Evolutionary conservation across 106 monocot species (phyloP).

Genomic region (Acorus gramineus): DNA sequence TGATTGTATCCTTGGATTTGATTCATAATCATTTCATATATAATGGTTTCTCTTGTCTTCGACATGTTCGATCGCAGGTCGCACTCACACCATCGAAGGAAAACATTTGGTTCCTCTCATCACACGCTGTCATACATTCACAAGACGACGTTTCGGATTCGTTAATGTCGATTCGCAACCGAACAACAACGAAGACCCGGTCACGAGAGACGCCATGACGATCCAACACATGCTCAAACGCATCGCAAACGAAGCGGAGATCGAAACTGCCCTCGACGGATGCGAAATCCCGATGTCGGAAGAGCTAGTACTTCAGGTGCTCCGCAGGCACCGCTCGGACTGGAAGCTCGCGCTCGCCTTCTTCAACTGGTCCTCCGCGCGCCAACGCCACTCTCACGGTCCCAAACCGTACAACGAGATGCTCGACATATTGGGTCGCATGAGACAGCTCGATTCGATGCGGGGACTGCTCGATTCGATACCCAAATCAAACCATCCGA

Average conservation of each 20-base stretch:
- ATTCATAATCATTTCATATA: too few species aligned
- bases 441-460: conserved; percentile 61
- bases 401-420: conserved; percentile 58
- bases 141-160: too few species aligned
- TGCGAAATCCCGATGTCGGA: conserved; percentile 24
- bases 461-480: conserved; percentile 53
- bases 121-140: too few species aligned
- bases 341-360: conserved; percentile 55
- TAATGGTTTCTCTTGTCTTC: too few species aligned
- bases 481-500: conserved; percentile 20
- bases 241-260: conserved; percentile 8
- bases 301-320: conserved; percentile 44
- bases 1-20: too few species aligned
- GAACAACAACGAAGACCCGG: background rate
- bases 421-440: conserved; percentile 76
- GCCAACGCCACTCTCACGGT: conserved; percentile 36
- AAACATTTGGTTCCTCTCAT: too few species aligned
- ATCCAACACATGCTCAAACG: conserved; percentile 42
- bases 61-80: too few species aligned
- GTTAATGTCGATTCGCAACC: too few species aligned
- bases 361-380: conserved; percentile 53
- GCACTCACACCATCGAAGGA: too few species aligned
- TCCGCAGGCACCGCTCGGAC: conserved; percentile 42
- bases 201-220: conserved; percentile 7
- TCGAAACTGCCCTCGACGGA: conserved; percentile 24